Evolutionary conservation across 192 early-diverging fungal genomes (phyloP).

Genomic region (Entomortierella chlamydospora): DNA sequence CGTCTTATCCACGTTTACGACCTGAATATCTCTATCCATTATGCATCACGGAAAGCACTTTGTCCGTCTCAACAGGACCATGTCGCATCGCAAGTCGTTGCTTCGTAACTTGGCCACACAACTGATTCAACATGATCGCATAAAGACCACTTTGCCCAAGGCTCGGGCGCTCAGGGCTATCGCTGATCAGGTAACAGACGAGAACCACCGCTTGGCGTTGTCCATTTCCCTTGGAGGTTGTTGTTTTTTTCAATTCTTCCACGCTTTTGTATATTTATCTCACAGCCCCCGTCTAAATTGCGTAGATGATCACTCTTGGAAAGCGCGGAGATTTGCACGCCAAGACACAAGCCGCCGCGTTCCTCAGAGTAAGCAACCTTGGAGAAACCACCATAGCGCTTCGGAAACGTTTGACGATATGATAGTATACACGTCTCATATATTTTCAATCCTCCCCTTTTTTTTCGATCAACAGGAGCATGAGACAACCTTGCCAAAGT

Average conservation of each 20-base stretch:
- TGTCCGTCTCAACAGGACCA: slow-evolving; percentile 71
- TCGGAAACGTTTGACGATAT: no score
- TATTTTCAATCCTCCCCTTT: neutral
- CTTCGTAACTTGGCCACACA: slow-evolving; percentile 87
- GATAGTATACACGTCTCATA: neutral
- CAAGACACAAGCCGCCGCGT: slow-evolving; percentile 66
- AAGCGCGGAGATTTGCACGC: slow-evolving; percentile 77
- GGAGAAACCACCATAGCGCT: no score
- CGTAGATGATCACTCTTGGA: slow-evolving; percentile 84
- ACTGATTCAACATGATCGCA: slow-evolving; percentile 88
- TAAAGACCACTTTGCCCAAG: slow-evolving; percentile 93
- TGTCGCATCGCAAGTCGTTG: slow-evolving; percentile 78
- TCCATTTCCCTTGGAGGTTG: no score
- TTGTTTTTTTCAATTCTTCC: no score
- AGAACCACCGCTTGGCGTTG: no score
- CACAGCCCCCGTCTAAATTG: no score
- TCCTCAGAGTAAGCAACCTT: slow-evolving; percentile 59
- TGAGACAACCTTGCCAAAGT: slow-evolving; percentile 78
- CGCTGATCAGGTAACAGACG: slow-evolving; percentile 75
- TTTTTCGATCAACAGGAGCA: slow-evolving; percentile 64
- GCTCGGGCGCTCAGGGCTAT: slow-evolving; percentile 89
- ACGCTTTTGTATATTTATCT: no score
- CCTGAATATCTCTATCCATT: slow-evolving; percentile 13
- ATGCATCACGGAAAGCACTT: slow-evolving; percentile 72
- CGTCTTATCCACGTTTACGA: neutral